Base-by-base conservation (phyloP, 192 early-diverging fungal genomes). In the Glomus cerebriforme region DNA sequence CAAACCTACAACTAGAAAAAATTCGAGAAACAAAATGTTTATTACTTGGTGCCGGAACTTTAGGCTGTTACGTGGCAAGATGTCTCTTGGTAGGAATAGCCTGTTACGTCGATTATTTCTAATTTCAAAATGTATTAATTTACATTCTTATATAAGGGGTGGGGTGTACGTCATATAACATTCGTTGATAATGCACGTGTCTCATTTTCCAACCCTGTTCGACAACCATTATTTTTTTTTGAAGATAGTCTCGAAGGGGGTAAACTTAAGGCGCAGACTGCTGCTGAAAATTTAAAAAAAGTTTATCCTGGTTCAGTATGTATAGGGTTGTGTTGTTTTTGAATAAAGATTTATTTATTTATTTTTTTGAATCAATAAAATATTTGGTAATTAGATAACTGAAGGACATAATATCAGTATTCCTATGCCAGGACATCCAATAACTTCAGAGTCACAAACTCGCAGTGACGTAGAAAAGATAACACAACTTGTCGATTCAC, bases 361-460 rank as follows among this genome's bases (percentile, higher is more conserved):
- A 59, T 64, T 9, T 63, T 29, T 37, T 59, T 3, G 66, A 54
- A 26, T 32, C 65, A 72, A 26, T 54, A 39, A 79, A n/a, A 62
- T 54, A 2, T 66, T 54, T 54, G 49, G 17, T 17, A 32, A 17
- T 0, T 77, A 94, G 93, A 89, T 91, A 63, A 85, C 93, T 6
- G 84, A 85, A 59, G 96, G 95, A 9, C 80, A 88, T 77, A 47
- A 85, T 31, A 78, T 99, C 64, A 89, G 86, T 37, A 95, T 99
- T 37, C 98, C 98, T 2, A 99, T 99, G 98, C 98, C 98, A 5
- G 98, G 96, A n/a, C 98, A 99, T 79, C 80, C 90, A 3, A 84
- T 91, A 22, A 81, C 84, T 26, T 76, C 80, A 26, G 85, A 87
- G 24, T 75, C 80, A 10, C 81, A 87, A 43, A 78, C 82, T 7